These are phyloP conservation scores for Agmasoma carcini DNA, from an alignment of 371 early-diverging fungal genomes.

Conservation along the genomic window DNA sequence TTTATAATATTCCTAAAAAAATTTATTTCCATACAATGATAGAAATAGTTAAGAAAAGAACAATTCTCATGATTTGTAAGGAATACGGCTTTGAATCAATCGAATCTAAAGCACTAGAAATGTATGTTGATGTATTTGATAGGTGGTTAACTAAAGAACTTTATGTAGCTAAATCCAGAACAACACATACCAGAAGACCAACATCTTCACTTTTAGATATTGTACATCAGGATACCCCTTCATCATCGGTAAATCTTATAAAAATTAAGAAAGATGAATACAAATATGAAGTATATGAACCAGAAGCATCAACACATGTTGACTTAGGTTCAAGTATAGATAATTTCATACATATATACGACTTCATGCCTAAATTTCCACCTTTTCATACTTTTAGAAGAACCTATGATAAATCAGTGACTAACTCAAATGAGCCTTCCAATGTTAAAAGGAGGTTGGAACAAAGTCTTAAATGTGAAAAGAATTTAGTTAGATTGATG, in stretches of 20 bases:
- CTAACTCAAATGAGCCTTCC: constrained; percentile 27
- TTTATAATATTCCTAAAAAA: no score
- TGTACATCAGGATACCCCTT: background rate
- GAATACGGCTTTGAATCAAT: constrained; percentile 8
- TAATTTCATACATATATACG: constrained; percentile 50
- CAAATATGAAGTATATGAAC: background rate
- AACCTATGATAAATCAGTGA: constrained; percentile 35
- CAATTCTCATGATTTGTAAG: constrained; percentile 8
- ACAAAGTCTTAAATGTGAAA: constrained; percentile 47
- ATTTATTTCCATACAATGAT: no score
- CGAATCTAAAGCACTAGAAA: constrained; percentile 8
- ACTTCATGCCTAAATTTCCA: constrained; percentile 52
- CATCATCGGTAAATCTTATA: background rate
- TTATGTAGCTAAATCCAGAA: background rate
- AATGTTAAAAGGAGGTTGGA: constrained; percentile 49
- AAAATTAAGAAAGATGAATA: background rate
- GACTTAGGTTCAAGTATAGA: constrained; percentile 40
- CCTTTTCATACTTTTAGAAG: constrained; percentile 52
- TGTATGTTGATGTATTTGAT: constrained; percentile 7
- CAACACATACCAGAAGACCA: constrained; percentile 1
- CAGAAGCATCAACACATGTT: constrained; percentile 18
- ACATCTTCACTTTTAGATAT: background rate
- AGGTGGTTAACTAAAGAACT: constrained; percentile 12
- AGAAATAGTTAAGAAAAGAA: background rate
- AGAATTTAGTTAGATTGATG: constrained; percentile 44